Evolutionary conservation across 805 yeast genomes (phyloP).

Genomic region (Cephaloascus albidus): DNA sequence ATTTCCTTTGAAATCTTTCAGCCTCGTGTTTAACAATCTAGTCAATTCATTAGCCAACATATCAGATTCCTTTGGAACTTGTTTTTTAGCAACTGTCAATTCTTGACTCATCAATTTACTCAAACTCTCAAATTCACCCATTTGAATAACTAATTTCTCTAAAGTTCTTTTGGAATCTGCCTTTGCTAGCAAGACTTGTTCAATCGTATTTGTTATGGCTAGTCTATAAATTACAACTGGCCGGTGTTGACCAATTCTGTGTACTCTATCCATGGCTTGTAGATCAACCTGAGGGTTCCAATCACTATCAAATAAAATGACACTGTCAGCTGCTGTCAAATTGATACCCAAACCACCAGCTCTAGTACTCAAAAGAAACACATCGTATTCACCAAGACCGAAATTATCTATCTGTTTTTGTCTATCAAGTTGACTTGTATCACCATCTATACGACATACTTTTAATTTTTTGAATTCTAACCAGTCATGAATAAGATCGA

Average conservation of each 20-base stretch:
- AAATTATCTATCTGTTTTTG: slow-evolving; percentile 54
- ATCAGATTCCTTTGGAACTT: slow-evolving; percentile 11
- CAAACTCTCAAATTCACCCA: slow-evolving; percentile 46
- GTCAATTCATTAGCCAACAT: slow-evolving; percentile 29
- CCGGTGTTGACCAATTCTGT: slow-evolving; percentile 80
- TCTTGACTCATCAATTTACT: slow-evolving; percentile 15
- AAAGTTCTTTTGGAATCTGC: slow-evolving; percentile 75
- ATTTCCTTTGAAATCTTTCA: slow-evolving; percentile 14
- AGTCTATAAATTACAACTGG: slow-evolving; percentile 81
- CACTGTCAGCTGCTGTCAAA: slow-evolving; percentile 81
- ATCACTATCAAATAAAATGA: slow-evolving; percentile 82
- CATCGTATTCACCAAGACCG: slow-evolving; percentile 13
- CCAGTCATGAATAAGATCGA: slow-evolving; percentile 79
- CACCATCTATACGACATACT: slow-evolving; percentile 69
- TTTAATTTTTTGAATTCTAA: slow-evolving; percentile 36
- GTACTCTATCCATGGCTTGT: slow-evolving; percentile 95
- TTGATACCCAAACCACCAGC: slow-evolving; percentile 95
- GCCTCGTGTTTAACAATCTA: slow-evolving; percentile 21
- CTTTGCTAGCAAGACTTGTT: slow-evolving; percentile 68
- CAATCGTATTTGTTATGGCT: slow-evolving; percentile 70
- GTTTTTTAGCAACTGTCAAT: slow-evolving; percentile 3
- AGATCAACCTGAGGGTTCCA: slow-evolving; percentile 97
- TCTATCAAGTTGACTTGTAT: slow-evolving; percentile 56
- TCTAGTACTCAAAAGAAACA: slow-evolving; percentile 79
- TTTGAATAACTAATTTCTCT: slow-evolving; percentile 65